Evolutionary conservation across 306 rosid genomes (phyloP), one percentile per base, ranked within the genome.

Genomic region (Cicer judaicum): DNA sequence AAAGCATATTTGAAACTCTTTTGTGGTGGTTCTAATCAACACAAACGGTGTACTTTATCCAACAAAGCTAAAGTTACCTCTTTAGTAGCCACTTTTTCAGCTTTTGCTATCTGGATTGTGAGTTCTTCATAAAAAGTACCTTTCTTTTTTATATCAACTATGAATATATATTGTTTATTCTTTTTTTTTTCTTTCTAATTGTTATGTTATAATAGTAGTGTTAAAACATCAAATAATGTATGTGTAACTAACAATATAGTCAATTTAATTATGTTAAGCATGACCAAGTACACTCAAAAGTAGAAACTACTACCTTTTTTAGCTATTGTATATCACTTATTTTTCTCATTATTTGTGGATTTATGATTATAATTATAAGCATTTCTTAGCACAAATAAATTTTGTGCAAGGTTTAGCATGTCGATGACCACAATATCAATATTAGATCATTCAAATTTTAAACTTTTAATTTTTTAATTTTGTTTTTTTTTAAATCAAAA

Each of bases 11-110:
- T 62, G 3, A 67, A 80, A 34, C 57, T 71, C 53, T 77, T 86
- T 34, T 74, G 85, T 48, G 61, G 61, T 1, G 52, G 82, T 61
- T 56, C 74, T 2, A 40, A 50, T 8, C 43, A 70, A 55, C 96
- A 64, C 7, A 49, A 68, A 64, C 52, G 3, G 38, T 64, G 10
- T 42, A 5, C 42, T 2, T 41, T 18, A 53, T 73, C 82, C 0
- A 64, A 54, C 14, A 81, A 78, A 64, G 64, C 49, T 11, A 79
- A 42, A 10, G 18, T 86, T 24, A 0, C 73, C 2, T 64, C 64
- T 78, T 56, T 86, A 48, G 53, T 73, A 29, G 19, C 83, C 42
- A 15, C 68, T 54, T 76, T 75, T 55, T 54, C 34, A 60, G 78
- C 29, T 61, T 78, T 67, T 11, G 13, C 61, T 34, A 29, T 77